Evolutionary conservation across 805 yeast species (phyloP).

Genomic region (Wickerhamomyces tratensis): DNA sequence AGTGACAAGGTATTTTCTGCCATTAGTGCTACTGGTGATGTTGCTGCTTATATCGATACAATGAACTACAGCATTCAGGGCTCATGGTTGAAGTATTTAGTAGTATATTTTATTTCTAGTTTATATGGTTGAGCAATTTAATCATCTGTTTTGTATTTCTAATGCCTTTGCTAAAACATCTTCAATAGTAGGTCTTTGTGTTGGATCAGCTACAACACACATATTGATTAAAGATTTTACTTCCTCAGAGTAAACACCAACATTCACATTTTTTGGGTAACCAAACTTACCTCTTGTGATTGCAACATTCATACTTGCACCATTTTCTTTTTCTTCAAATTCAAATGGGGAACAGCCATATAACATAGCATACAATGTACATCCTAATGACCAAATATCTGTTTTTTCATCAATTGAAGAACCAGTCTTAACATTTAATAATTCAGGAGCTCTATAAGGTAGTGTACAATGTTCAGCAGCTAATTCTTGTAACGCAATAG

Average conservation of each 20-base stretch:
- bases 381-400: constrained; percentile 91
- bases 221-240: constrained; percentile 44
- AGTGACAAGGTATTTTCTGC: no score
- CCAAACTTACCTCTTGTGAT: constrained; percentile 57
- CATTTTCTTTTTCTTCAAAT: constrained; percentile 67
- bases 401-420: constrained; percentile 59
- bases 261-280: constrained; percentile 16
- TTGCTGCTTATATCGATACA: no score
- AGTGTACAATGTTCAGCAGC: constrained; percentile 81
- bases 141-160: constrained; percentile 21
- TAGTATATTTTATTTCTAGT: no score
- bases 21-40: no score
- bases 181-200: constrained; percentile 53
- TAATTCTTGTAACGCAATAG: constrained; percentile 66
- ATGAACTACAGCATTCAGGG: no score
- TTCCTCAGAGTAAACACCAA: constrained; percentile 36
- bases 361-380: constrained; percentile 67
- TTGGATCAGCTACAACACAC: constrained; percentile 59
- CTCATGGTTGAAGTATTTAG: no score
- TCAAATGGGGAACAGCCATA: constrained; percentile 85
- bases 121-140: no score
- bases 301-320: constrained; percentile 74
- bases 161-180: constrained; percentile 43
- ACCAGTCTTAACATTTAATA: constrained; percentile 66
- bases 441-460: constrained; percentile 87